Evolutionary conservation across 2,329 filamentous ascomycete species (phyloP).

Genomic region (Colletotrichum limetticola): DNA sequence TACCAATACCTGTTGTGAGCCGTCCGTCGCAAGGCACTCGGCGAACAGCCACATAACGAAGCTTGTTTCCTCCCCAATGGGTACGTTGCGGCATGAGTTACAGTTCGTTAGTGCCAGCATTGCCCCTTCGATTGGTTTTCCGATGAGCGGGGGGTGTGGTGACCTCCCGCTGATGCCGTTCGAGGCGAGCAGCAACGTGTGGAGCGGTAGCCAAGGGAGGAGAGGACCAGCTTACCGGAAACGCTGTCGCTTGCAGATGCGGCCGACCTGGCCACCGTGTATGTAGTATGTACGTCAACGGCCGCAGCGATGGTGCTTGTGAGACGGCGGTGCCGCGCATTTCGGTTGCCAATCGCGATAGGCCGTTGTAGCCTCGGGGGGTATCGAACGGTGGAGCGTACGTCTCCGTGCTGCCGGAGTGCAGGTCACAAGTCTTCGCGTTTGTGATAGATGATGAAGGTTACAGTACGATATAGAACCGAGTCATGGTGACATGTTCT

Average conservation of each 20-base stretch:
- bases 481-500: constrained; percentile 17
- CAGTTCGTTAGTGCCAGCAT: neutral
- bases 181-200: constrained; percentile 15
- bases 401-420: constrained; percentile 7
- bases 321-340: constrained; percentile 17
- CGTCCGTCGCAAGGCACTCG: neutral
- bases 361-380: neutral
- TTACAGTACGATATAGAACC: constrained; percentile 4
- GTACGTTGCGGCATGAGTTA: neutral
- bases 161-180: constrained; percentile 16
- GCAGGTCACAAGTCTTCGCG: neutral
- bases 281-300: neutral
- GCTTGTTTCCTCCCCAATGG: neutral
- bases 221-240: constrained; percentile 18
- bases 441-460: constrained; percentile 9
- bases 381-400: constrained; percentile 11
- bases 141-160: constrained; percentile 1
- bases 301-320: constrained; percentile 7
- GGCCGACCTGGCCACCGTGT: neutral
- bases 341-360: neutral
- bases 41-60: constrained; percentile 16
- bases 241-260: constrained; percentile 26
- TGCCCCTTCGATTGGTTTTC: constrained; percentile 17
- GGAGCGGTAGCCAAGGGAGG: neutral
- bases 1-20: constrained; percentile 10